These are phyloP conservation scores for Leccinum disarticulatum DNA, from an alignment of 768 basidiomycete species.

Conservation along the genomic window DNA sequence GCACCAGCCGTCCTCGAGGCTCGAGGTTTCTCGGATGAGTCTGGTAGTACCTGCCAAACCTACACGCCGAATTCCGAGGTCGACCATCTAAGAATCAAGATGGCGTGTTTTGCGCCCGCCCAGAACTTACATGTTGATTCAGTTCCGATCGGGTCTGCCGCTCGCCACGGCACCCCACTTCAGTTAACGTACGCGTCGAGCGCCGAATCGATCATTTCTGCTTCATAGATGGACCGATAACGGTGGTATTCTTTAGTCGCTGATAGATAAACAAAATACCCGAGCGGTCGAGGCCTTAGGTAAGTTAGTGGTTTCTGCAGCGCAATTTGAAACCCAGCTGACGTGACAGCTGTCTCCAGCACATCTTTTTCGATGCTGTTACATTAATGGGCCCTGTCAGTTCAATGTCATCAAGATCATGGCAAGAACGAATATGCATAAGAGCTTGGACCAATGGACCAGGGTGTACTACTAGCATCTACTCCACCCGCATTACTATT, in stretches of 20 bases:
- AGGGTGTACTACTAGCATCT: no score
- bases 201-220: slow-evolving; percentile 1
- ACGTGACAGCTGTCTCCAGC: no score
- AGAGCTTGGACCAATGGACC: no score
- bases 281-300: neutral
- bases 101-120: neutral
- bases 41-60: neutral
- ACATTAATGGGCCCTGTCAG: no score
- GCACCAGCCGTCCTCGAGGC: no score
- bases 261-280: neutral
- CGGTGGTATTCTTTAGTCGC: neutral
- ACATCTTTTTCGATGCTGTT: no score
- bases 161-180: slow-evolving; percentile 7
- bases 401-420: no score
- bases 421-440: no score
- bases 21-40: neutral
- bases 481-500: no score
- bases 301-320: no score
- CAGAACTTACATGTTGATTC: neutral
- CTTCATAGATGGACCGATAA: slow-evolving; percentile 16
- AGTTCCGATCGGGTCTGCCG: neutral
- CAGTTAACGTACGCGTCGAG: slow-evolving; percentile 2
- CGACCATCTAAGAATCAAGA: neutral
- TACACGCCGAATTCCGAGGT: slow-evolving; percentile 5
- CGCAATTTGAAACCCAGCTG: no score